Conservation (phyloP, 148 eudicot genomes). For the Rhododendron ferrugineum region DNA sequence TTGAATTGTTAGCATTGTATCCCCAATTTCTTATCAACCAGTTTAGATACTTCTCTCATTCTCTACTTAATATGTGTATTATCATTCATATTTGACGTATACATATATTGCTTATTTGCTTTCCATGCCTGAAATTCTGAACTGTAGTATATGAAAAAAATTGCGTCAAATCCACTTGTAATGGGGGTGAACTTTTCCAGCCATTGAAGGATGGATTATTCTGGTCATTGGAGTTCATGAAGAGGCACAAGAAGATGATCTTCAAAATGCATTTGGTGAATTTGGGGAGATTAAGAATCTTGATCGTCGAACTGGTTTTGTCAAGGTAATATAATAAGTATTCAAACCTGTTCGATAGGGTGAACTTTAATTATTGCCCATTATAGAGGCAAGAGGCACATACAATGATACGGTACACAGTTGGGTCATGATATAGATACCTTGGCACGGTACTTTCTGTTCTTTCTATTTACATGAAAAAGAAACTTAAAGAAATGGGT, state of each 20-base stretch:
- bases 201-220: slow-evolving; percentile 92
- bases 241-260: slow-evolving; percentile 88
- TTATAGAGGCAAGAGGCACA: no score
- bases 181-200: slow-evolving; percentile 25
- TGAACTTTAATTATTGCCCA: no score
- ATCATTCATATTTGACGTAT: background rate
- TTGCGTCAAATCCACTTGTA: background rate
- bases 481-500: background rate
- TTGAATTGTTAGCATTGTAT: background rate
- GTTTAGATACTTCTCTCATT: background rate
- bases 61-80: background rate
- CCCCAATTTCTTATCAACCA: background rate
- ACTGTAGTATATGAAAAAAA: background rate
- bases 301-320: slow-evolving; percentile 95
- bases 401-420: background rate
- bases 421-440: background rate
- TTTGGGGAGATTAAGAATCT: slow-evolving; percentile 82
- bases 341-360: background rate
- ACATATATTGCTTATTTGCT: background rate
- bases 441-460: background rate
- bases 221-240: slow-evolving; percentile 84
- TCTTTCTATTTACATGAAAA: background rate
- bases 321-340: slow-evolving; percentile 46
- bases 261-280: slow-evolving; percentile 74
- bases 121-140: background rate